These are phyloP conservation scores for Calophaca sinica DNA, from an alignment of 306 rosid species.

Conservation along the genomic window DNA sequence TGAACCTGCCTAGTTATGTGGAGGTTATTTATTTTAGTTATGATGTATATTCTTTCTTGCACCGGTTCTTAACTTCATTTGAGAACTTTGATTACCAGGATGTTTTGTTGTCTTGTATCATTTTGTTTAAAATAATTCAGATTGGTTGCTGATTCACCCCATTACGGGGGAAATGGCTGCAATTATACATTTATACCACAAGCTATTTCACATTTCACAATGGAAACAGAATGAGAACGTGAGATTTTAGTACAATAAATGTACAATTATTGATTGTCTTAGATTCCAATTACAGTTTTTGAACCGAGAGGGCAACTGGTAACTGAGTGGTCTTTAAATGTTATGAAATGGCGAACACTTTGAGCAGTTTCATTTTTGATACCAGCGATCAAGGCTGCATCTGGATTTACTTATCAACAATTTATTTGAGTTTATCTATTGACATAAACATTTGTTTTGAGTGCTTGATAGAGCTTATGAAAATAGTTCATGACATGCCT, in stretches of 20 bases:
- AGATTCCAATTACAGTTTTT: slow-evolving; percentile 7
- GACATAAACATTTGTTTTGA: too few species aligned
- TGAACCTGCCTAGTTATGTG: neutral
- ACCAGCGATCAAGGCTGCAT: too few species aligned
- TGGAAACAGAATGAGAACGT: too few species aligned
- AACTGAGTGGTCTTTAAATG: neutral
- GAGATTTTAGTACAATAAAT: neutral
- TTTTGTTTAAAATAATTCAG: slow-evolving; percentile 22
- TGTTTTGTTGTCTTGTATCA: slow-evolving; percentile 16
- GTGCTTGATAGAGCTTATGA: too few species aligned
- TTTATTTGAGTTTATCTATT: too few species aligned
- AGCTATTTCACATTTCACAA: neutral
- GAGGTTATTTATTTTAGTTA: slow-evolving; percentile 24
- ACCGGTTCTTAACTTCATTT: slow-evolving; percentile 28
- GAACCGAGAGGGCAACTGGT: slow-evolving; percentile 2
- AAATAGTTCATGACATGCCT: too few species aligned
- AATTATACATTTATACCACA: neutral
- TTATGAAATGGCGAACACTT: too few species aligned
- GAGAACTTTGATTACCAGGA: slow-evolving; percentile 14
- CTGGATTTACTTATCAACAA: too few species aligned
- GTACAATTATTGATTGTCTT: neutral
- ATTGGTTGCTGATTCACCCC: neutral
- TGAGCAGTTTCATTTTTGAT: too few species aligned
- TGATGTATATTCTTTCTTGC: slow-evolving; percentile 41
- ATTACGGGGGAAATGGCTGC: neutral